These are phyloP conservation scores for Pyronema omphalodes DNA, from an alignment of 495 filamentous ascomycete species.

Conservation along the genomic window DNA sequence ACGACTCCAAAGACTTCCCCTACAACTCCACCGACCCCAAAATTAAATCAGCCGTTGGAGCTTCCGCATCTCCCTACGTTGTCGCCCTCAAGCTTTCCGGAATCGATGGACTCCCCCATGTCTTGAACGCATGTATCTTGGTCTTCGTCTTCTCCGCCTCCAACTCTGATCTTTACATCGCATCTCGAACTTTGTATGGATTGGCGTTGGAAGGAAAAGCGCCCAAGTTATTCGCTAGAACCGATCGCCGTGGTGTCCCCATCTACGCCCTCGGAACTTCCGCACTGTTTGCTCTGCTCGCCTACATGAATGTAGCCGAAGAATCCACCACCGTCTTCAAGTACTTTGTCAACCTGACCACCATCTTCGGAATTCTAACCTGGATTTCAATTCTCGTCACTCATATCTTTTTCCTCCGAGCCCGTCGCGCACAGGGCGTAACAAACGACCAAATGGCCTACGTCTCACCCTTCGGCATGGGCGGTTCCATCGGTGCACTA, in stretches of 20 bases:
- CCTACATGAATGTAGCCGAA: constrained; percentile 58
- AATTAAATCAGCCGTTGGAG: constrained; percentile 25
- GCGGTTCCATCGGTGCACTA: constrained; percentile 49
- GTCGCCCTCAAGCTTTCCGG: constrained; percentile 38
- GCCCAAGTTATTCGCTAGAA: constrained; percentile 48
- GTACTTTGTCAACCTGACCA: constrained; percentile 74
- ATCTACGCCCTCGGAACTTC: constrained; percentile 45
- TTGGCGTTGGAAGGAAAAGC: constrained; percentile 62
- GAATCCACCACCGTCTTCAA: constrained; percentile 51
- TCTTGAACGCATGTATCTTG: constrained; percentile 52
- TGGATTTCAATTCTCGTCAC: constrained; percentile 73
- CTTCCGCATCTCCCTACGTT: constrained; percentile 44
- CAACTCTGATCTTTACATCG: constrained; percentile 70
- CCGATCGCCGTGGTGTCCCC: constrained; percentile 59
- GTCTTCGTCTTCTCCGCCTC: constrained; percentile 62
- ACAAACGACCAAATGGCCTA: constrained; percentile 47
- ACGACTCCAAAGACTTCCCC: constrained; percentile 34
- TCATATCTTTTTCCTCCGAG: constrained; percentile 63
- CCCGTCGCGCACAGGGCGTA: constrained; percentile 54
- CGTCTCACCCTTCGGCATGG: constrained; percentile 48
- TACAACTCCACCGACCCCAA: constrained; percentile 28
- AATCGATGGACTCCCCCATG: constrained; percentile 35
- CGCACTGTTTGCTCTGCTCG: constrained; percentile 45
- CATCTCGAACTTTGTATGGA: constrained; percentile 61
- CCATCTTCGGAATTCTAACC: constrained; percentile 61